These are phyloP conservation scores for Macadamia tetraphylla DNA, from an alignment of 164 flowering plant species.

Conservation along the genomic window DNA sequence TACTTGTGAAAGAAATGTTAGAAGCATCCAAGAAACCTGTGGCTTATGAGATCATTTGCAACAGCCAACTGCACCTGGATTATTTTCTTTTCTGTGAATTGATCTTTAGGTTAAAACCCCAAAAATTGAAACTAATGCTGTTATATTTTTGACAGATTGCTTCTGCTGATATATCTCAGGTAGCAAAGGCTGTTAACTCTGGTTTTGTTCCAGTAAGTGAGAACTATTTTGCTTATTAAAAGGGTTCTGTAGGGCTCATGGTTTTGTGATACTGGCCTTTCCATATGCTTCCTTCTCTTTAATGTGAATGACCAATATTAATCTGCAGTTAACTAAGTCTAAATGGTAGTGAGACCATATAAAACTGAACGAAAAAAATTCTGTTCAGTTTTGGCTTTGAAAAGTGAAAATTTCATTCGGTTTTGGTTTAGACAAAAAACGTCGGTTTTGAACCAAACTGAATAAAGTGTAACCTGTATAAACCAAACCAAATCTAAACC, in stretches of 20 bases:
- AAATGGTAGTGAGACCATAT: neutral
- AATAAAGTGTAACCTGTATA: too few relatives aligned
- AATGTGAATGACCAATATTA: neutral
- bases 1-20: constrained; percentile 74
- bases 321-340: neutral
- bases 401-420: too few relatives aligned
- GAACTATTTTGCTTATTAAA: neutral
- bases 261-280: too few relatives aligned
- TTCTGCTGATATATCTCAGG: constrained; percentile 51
- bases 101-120: neutral
- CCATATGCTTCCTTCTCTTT: neutral
- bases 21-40: constrained; percentile 21
- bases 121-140: constrained; percentile 1
- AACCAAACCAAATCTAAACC: too few relatives aligned
- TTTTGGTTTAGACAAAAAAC: too few relatives aligned
- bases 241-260: neutral
- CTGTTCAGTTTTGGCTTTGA: too few relatives aligned
- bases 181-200: constrained; percentile 51
- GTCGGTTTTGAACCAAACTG: too few relatives aligned
- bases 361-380: too few relatives aligned
- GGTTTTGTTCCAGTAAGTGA: constrained; percentile 90
- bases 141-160: constrained; percentile 43
- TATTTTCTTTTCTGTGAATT: neutral
- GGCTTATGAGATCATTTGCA: constrained; percentile 8
- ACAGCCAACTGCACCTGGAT: too few relatives aligned